phyloP scores from a whole-genome alignment of 495 filamentous ascomycete species.

The Penicillium paxilli region DNA sequence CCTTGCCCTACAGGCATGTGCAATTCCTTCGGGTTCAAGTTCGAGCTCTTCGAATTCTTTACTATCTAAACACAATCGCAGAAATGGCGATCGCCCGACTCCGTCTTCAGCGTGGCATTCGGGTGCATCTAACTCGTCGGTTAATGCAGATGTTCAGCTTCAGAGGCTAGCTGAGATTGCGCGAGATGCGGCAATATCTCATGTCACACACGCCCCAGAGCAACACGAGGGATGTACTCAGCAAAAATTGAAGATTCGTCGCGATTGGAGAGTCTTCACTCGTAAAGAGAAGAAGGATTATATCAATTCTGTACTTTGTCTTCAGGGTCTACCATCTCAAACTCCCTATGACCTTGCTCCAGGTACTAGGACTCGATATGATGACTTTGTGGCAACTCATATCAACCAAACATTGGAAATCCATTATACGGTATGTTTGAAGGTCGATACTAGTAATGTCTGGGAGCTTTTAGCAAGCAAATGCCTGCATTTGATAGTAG shows the following conservation, averaged over 20 bases:
- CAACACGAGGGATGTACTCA: background rate
- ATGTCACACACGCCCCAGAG: background rate
- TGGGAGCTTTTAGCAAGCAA: no score
- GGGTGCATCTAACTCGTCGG: background rate
- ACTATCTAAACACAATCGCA: background rate
- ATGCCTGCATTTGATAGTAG: no score
- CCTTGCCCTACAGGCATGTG: background rate
- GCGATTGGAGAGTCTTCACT: slow-evolving; percentile 46
- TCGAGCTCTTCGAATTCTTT: no score
- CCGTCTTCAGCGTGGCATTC: background rate
- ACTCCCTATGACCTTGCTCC: slow-evolving; percentile 40
- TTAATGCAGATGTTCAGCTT: background rate
- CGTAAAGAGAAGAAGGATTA: slow-evolving; percentile 53
- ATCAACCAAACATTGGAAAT: slow-evolving; percentile 62
- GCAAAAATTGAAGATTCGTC: slow-evolving; percentile 27
- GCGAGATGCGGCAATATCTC: background rate
- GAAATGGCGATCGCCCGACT: background rate
- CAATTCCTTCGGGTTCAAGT: background rate
- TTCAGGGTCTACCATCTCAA: slow-evolving; percentile 52
- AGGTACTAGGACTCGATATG: slow-evolving; percentile 58
- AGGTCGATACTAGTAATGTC: background rate
- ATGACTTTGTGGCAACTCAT: slow-evolving; percentile 71
- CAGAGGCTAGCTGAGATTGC: slow-evolving; percentile 1
- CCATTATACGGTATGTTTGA: slow-evolving; percentile 52
- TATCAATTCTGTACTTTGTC: slow-evolving; percentile 63